Percentiles rank a stretch among this genome's conserved stretches.
Evolutionary conservation across 108 stramenopile species (phyloP).

Genomic region (Stephanodiscus minutulus): DNA sequence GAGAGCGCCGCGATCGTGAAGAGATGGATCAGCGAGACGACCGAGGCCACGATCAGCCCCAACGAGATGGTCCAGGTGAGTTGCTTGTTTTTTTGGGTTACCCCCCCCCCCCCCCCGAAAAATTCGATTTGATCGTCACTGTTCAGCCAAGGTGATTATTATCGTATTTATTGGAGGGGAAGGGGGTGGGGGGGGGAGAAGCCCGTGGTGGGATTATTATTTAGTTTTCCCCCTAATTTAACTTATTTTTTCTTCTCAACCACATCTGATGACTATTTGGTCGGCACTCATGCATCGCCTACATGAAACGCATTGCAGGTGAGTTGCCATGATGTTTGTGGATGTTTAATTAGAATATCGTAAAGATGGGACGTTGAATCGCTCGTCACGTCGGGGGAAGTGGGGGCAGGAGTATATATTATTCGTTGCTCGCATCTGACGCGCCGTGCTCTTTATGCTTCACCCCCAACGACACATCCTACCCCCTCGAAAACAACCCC

Average conservation of each 20-base stretch:
- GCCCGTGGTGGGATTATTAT: not conserved
- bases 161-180: not conserved
- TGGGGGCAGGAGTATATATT: not conserved
- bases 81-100: not conserved
- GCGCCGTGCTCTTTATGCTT: not conserved
- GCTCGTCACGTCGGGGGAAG: not conserved
- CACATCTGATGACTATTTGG: not conserved
- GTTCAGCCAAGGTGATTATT: not conserved
- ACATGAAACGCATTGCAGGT: not conserved
- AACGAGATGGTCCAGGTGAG: conserved; percentile 96
- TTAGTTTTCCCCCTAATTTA: not conserved
- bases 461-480: not conserved
- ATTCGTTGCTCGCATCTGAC: not conserved
- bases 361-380: too few species aligned
- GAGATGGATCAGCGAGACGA: conserved; percentile 94
- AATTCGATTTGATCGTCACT: too few species aligned
- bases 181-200: not conserved
- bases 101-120: too few species aligned
- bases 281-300: not conserved
- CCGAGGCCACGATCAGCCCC: conserved; percentile 89
- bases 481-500: too few species aligned
- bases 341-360: not conserved
- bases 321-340: not conserved
- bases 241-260: not conserved
- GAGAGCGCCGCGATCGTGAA: conserved; percentile 86